Conservation (phyloP, 257 asterid species). For the Verbena officinalis region DNA sequence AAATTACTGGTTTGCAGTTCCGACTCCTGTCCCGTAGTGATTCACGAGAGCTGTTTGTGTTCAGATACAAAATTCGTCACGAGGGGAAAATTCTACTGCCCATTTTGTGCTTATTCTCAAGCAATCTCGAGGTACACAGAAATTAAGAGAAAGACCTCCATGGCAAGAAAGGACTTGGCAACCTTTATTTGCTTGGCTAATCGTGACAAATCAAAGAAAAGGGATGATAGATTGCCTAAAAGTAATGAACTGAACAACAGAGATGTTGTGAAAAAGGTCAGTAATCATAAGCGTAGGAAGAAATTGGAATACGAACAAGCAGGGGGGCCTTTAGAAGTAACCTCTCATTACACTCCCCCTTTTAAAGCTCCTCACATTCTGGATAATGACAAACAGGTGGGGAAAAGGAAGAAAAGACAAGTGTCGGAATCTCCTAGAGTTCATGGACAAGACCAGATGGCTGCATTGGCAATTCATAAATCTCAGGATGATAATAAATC, state of each 20-base stretch:
- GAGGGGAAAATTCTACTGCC: constrained; percentile 61
- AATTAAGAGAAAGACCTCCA: constrained; percentile 45
- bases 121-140: constrained; percentile 56
- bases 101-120: constrained; percentile 74
- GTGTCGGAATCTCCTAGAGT: constrained; percentile 32
- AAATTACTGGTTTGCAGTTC: constrained; percentile 52
- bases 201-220: constrained; percentile 31
- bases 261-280: constrained; percentile 27
- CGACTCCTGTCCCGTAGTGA: constrained; percentile 49
- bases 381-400: constrained; percentile 28
- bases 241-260: constrained; percentile 35
- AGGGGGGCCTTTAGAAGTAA: constrained; percentile 37
- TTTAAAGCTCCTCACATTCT: constrained; percentile 20
- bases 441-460: constrained; percentile 29
- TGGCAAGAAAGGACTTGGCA: constrained; percentile 56
- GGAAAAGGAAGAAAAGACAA: constrained; percentile 28
- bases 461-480: constrained; percentile 24
- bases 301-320: constrained; percentile 33
- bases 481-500: constrained; percentile 31
- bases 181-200: constrained; percentile 44
- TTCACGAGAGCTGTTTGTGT: constrained; percentile 67
- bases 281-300: constrained; percentile 25
- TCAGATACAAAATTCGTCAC: constrained; percentile 47
- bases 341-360: constrained; percentile 28
- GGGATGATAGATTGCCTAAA: constrained; percentile 18